phyloP scores from a whole-genome alignment of 805 yeast genomes.

The Candida loeiensis region DNA sequence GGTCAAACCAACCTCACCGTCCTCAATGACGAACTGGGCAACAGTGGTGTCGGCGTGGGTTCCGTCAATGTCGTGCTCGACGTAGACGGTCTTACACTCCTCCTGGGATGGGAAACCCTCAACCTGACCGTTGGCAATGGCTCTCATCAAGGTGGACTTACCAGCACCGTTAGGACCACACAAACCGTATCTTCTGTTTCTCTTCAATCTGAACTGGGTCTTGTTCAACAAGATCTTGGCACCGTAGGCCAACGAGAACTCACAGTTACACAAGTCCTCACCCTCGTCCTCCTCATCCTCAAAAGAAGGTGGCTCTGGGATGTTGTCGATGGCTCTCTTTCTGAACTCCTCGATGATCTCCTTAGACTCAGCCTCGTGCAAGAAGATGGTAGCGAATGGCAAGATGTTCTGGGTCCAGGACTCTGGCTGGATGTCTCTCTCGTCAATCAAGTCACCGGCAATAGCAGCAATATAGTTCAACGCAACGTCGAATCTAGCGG shows the following conservation, averaged over 20 bases:
- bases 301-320: slow-evolving; percentile 91
- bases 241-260: slow-evolving; percentile 99
- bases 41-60: slow-evolving; percentile 95
- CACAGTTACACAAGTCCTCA: slow-evolving; percentile 99
- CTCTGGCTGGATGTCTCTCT: slow-evolving; percentile 86
- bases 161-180: slow-evolving; percentile 63
- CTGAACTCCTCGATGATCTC: slow-evolving; percentile 91
- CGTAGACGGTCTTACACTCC: slow-evolving; percentile 98
- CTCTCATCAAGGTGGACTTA: slow-evolving; percentile 77
- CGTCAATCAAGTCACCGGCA: slow-evolving; percentile 99
- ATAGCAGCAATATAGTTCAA: slow-evolving; percentile 85
- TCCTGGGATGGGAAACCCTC: slow-evolving; percentile 99
- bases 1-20: slow-evolving; percentile 71
- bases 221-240: slow-evolving; percentile 99
- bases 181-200: slow-evolving; percentile 98
- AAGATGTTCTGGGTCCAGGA: slow-evolving; percentile 87
- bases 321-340: slow-evolving; percentile 95
- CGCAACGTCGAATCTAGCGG: slow-evolving; percentile 75
- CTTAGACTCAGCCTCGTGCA: slow-evolving; percentile 90
- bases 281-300: slow-evolving; percentile 98
- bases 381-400: slow-evolving; percentile 94
- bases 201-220: slow-evolving; percentile 97
- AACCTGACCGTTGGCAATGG: slow-evolving; percentile 96
- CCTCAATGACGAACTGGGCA: slow-evolving; percentile 83
- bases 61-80: slow-evolving; percentile 99